Conservation (phyloP, 2,329 filamentous ascomycete species). For the Exophiala alcalophila region DNA sequence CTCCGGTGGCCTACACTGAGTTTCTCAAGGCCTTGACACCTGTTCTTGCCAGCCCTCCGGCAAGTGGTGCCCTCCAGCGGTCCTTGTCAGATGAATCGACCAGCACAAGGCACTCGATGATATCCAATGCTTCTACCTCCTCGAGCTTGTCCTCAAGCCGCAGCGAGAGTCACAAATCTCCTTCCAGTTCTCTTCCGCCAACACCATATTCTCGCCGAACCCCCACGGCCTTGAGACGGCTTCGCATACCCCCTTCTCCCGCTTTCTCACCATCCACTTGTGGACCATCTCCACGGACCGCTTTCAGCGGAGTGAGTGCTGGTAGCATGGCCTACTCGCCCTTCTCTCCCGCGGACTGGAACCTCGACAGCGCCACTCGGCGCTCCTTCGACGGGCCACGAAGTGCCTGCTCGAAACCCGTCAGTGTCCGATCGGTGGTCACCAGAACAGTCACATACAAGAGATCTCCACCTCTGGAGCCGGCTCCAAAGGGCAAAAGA, state of each 20-base stretch:
- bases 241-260: conserved; percentile 76
- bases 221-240: conserved; percentile 58
- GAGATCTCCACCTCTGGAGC: conserved; percentile 67
- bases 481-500: conserved; percentile 88
- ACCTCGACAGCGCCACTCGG: conserved; percentile 61
- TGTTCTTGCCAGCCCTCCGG: conserved; percentile 65
- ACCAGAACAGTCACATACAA: conserved; percentile 94
- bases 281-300: conserved; percentile 66
- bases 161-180: conserved; percentile 54
- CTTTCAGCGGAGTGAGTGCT: conserved; percentile 37
- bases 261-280: conserved; percentile 58
- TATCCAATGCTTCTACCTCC: conserved; percentile 41
- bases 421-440: conserved; percentile 80
- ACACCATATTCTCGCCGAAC: conserved; percentile 57
- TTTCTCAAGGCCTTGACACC: conserved; percentile 81
- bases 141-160: conserved; percentile 47
- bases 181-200: conserved; percentile 61
- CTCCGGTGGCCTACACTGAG: conserved; percentile 84
- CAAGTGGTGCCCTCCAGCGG: conserved; percentile 48
- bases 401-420: conserved; percentile 60
- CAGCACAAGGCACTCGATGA: conserved; percentile 36
- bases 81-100: conserved; percentile 42
- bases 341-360: conserved; percentile 78
- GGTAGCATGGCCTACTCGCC: conserved; percentile 62
- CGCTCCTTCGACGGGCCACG: conserved; percentile 60